Percentiles rank a stretch among this genome's conserved stretches.
Conservation (phyloP, 116 monocot species). For the Dioscorea cayenensis region DNA sequence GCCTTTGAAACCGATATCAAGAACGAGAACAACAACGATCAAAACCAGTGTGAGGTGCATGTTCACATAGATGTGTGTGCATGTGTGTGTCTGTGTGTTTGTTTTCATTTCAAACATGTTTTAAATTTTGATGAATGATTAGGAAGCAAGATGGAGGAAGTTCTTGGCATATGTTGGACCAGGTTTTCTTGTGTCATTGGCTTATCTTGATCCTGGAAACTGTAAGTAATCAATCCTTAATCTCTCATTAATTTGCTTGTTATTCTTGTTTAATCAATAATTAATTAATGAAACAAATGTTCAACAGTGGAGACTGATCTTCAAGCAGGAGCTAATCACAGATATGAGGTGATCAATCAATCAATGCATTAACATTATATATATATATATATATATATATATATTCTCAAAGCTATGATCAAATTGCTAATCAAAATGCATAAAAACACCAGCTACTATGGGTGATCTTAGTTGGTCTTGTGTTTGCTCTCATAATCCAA, state of each 20-base stretch:
- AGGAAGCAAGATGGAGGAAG: conserved; percentile 30
- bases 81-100: background rate
- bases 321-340: conserved; percentile 74
- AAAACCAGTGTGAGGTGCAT: background rate
- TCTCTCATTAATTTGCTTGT: background rate
- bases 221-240: conserved; percentile 21
- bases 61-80: background rate
- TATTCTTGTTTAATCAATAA: background rate
- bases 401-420: too few relatives aligned
- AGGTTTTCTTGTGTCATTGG: conserved; percentile 67
- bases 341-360: conserved; percentile 42
- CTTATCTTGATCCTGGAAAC: conserved; percentile 73
- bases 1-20: background rate
- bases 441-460: conserved; percentile 37
- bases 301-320: conserved; percentile 70
- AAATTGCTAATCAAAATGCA: too few relatives aligned
- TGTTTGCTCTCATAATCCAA: conserved; percentile 62
- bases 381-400: too few relatives aligned
- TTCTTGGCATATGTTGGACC: conserved; percentile 66
- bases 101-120: background rate
- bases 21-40: background rate
- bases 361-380: too few relatives aligned
- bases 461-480: conserved; percentile 47
- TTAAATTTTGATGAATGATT: background rate
- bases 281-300: background rate